Conservation (phyloP, 148 eudicot species). For the Rhododendron ferrugineum region DNA sequence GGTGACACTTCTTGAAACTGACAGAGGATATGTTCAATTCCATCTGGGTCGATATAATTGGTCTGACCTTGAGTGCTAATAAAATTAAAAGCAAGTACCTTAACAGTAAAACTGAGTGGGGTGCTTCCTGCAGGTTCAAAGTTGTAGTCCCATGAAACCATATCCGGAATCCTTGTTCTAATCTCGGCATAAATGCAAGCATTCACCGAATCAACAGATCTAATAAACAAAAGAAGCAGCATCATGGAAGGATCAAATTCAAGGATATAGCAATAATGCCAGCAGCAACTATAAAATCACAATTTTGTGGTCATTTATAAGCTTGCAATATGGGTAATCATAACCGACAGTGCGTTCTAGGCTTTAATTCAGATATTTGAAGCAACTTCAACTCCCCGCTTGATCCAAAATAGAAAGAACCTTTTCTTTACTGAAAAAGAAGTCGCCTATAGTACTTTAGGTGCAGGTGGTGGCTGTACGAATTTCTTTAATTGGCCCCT, state of each 20-base stretch:
- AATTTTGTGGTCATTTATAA: not conserved
- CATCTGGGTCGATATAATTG: not conserved
- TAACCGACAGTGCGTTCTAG: not conserved
- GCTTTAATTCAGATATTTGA: constrained; percentile 3
- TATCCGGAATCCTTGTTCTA: constrained; percentile 90
- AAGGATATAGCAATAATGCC: not conserved
- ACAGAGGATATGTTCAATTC: not conserved
- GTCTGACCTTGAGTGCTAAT: not conserved
- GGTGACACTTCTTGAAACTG: not conserved
- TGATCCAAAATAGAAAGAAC: not conserved
- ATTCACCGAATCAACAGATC: constrained; percentile 78
- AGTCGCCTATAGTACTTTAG: not conserved
- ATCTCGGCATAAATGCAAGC: constrained; percentile 93
- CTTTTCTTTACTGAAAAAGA: not conserved
- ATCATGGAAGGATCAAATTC: not conserved
- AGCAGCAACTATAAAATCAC: not conserved
- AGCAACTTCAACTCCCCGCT: not conserved
- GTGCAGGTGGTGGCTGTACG: not conserved
- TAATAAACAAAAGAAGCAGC: constrained; percentile 19
- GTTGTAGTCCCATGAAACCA: constrained; percentile 89
- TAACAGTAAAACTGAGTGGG: constrained; percentile 87
- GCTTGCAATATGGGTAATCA: not conserved
- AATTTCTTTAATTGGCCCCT: not conserved
- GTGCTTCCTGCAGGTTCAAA: constrained; percentile 91
- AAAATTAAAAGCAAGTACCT: constrained; percentile 37